Evolutionary conservation across 2,329 filamentous ascomycete species (phyloP).

Genomic region (Monosporascus sp.): DNA sequence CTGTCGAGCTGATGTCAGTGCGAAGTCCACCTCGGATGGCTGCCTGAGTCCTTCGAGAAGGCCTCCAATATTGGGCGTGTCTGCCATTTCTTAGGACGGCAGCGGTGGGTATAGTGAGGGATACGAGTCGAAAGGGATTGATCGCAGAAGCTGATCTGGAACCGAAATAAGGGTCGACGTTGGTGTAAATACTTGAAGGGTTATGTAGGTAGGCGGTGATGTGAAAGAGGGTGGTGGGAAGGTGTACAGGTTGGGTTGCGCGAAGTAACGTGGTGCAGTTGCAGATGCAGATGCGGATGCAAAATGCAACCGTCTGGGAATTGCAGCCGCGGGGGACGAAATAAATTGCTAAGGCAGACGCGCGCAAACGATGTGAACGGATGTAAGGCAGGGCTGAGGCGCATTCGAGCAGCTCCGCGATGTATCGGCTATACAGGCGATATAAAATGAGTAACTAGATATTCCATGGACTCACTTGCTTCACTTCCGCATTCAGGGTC

Average conservation of each 20-base stretch:
- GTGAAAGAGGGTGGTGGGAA: too few relatives aligned
- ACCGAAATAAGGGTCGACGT: too few relatives aligned
- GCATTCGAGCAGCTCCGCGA: background rate
- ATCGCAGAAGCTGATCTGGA: too few relatives aligned
- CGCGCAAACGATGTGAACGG: slow-evolving; percentile 4
- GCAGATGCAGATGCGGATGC: background rate
- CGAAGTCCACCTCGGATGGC: background rate
- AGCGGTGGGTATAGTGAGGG: background rate
- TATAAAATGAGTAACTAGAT: background rate
- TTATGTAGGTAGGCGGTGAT: too few relatives aligned
- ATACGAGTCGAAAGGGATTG: too few relatives aligned
- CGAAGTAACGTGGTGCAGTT: background rate
- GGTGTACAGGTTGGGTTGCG: too few relatives aligned
- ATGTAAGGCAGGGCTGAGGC: background rate
- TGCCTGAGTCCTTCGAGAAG: background rate
- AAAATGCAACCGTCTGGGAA: background rate
- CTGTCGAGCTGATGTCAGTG: slow-evolving; percentile 44
- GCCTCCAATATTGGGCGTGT: background rate
- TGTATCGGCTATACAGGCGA: background rate
- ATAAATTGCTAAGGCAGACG: background rate
- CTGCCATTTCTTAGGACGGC: background rate
- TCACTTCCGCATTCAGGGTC: slow-evolving; percentile 58
- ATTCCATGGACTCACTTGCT: slow-evolving; percentile 49
- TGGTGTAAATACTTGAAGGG: too few relatives aligned
- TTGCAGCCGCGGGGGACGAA: background rate